These are phyloP conservation scores for Cyanodermella asteris DNA, from an alignment of 2,329 filamentous ascomycete genomes.

Conservation along the genomic window DNA sequence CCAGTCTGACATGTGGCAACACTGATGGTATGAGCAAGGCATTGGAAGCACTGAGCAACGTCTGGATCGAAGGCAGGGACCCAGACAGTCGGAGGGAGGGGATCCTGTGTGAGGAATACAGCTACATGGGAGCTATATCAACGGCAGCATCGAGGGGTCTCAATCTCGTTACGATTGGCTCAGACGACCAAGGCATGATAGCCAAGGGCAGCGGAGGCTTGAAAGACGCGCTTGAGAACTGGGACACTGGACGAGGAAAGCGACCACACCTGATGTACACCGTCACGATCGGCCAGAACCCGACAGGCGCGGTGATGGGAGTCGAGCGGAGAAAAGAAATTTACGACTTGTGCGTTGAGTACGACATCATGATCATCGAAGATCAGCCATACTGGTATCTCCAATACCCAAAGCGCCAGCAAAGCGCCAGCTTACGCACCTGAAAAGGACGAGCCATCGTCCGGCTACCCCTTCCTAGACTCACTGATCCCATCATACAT, in stretches of 20 bases:
- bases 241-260: slow-evolving; percentile 53
- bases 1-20: slow-evolving; percentile 58
- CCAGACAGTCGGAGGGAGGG: slow-evolving; percentile 49
- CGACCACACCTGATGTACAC: slow-evolving; percentile 75
- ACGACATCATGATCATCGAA: slow-evolving; percentile 78
- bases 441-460: slow-evolving; percentile 25
- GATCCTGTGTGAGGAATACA: slow-evolving; percentile 57
- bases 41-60: slow-evolving; percentile 51
- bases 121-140: slow-evolving; percentile 57
- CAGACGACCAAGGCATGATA: slow-evolving; percentile 65
- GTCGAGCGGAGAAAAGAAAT: slow-evolving; percentile 53
- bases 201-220: slow-evolving; percentile 51
- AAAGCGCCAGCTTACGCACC: slow-evolving; percentile 10
- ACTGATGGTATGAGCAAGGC: slow-evolving; percentile 73
- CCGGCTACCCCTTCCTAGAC: slow-evolving; percentile 61
- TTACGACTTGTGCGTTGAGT: slow-evolving; percentile 59
- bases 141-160: slow-evolving; percentile 45
- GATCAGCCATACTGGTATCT: slow-evolving; percentile 95
- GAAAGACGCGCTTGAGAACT: slow-evolving; percentile 57
- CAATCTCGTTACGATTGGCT: slow-evolving; percentile 49
- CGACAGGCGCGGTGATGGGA: slow-evolving; percentile 55
- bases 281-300: slow-evolving; percentile 79
- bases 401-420: slow-evolving; percentile 41
- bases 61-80: slow-evolving; percentile 50
- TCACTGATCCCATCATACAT: slow-evolving; percentile 67